Base-by-base conservation (phyloP, 2,329 filamentous ascomycete species). In the Hymenoscyphus scutula region DNA sequence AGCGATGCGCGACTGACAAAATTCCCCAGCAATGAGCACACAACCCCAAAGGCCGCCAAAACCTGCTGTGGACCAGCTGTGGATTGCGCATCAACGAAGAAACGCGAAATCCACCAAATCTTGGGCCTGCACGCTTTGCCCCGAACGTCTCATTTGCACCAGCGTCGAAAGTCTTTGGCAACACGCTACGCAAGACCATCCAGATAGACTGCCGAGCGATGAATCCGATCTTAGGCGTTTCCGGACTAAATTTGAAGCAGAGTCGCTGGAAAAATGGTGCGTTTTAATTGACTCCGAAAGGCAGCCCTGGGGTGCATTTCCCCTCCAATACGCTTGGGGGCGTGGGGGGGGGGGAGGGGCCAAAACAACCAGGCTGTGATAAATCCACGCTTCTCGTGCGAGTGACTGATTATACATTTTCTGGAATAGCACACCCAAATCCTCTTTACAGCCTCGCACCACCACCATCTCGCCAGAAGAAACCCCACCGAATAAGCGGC, bases 11-110 rank as follows among this genome's bases (percentile, higher is more conserved):
- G 30, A 45, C 41, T 45, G 11, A 45, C 41, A 19, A 45, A 19
- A 19, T 5, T 5, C 17, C 1, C 41, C 41, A 59, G 58, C 30
- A 17, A 59, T 59, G 58, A 59, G 30, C 27, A 2, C 13, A 27
- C 19, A 30, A 25, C 60, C 53, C 19, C 56, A n/a, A 38, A 56
- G 38, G 30, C 15, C 54, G 15, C 41, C 19, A 51, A 58, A 32
- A 41, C 58, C 51, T 38, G 62, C 62, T 7, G 17, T 71, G 11
- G 56, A 51, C 53, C 56, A 68, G 4, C 32, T 32, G 6, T 73
- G 70, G 70, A 66, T 68, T 6, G 64, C 67, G 11, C 68, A 71
- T 19, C 66, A 68, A 25, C 55, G 71, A 2, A 27, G 54, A 8
- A 64, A 62, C 13, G 61, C 62, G 1, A 71, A 68, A 29, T 60